A percentile compares a stretch with the other conserved stretches of the same genome.
phyloP scores from a whole-genome alignment of 768 basidiomycete genomes.

The Trichaptum fuscoviolaceum region DNA sequence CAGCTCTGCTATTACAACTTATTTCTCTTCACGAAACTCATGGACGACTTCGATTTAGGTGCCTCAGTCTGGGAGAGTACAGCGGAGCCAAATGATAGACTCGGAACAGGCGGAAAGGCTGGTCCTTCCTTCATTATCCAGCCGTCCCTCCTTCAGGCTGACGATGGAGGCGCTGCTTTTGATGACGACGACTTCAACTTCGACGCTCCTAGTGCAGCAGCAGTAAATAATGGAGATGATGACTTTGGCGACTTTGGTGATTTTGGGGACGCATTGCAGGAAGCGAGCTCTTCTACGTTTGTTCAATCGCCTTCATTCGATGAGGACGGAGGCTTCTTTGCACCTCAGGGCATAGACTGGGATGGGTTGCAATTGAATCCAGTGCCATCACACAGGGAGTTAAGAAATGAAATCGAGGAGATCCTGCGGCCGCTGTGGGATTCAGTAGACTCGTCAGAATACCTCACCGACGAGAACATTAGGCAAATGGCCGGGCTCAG shows the following conservation, averaged over 20 bases:
- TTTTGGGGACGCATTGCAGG: constrained; percentile 60
- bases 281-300: constrained; percentile 16
- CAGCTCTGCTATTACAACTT: neutral
- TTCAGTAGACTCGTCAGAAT: constrained; percentile 39
- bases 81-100: neutral
- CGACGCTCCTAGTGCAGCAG: constrained; percentile 37
- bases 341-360: constrained; percentile 36
- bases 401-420: constrained; percentile 58
- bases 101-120: neutral
- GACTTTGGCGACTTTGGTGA: constrained; percentile 88
- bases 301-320: constrained; percentile 22
- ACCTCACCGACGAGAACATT: constrained; percentile 65
- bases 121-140: neutral
- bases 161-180: constrained; percentile 18
- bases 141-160: neutral
- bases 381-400: constrained; percentile 47
- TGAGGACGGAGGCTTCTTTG: constrained; percentile 21
- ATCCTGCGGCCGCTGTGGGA: constrained; percentile 67
- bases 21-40: constrained; percentile 35
- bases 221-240: constrained; percentile 47
- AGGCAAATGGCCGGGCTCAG: constrained; percentile 75
- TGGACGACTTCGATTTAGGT: constrained; percentile 68
- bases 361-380: constrained; percentile 61
- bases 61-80: constrained; percentile 68
- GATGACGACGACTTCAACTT: constrained; percentile 59